A percentile compares a stretch with the other conserved stretches of the same genome.
Conservation (phyloP, 2,329 filamentous ascomycete genomes). For the Trichophyton schoenleinii region DNA sequence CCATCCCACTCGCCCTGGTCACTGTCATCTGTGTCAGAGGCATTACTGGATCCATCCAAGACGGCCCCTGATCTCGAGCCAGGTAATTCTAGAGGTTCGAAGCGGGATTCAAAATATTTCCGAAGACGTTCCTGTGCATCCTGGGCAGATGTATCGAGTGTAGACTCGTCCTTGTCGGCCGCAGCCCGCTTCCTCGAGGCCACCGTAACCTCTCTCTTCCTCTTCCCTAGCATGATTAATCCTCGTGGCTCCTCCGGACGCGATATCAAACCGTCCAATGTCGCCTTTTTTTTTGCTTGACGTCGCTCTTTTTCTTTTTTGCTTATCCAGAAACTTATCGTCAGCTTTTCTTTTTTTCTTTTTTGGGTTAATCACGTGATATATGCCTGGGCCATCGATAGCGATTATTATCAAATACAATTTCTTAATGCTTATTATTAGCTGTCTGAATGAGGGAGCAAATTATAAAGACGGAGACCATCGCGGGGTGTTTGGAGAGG, state of each 20-base stretch:
- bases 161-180: conserved; percentile 16
- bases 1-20: conserved; percentile 47
- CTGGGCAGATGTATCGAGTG: conserved; percentile 25
- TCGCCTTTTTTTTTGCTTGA: neutral
- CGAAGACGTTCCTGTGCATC: conserved; percentile 64
- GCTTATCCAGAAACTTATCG: neutral
- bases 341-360: neutral
- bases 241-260: neutral
- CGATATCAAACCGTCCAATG: neutral
- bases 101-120: conserved; percentile 76
- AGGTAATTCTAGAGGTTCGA: conserved; percentile 53
- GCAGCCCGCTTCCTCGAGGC: conserved; percentile 17
- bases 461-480: neutral
- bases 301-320: neutral
- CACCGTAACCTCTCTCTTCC: conserved; percentile 34
- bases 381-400: neutral
- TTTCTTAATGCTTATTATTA: neutral
- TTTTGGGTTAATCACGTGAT: neutral
- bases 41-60: conserved; percentile 8
- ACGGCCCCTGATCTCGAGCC: conserved; percentile 12
- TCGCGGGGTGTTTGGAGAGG: neutral
- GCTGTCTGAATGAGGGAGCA: neutral
- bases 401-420: too few species aligned
- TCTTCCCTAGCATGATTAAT: conserved; percentile 32
- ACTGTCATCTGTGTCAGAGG: conserved; percentile 16